These are phyloP conservation scores for Sarocladium oryzae DNA, from an alignment of 2,329 filamentous ascomycete species.

Conservation along the genomic window DNA sequence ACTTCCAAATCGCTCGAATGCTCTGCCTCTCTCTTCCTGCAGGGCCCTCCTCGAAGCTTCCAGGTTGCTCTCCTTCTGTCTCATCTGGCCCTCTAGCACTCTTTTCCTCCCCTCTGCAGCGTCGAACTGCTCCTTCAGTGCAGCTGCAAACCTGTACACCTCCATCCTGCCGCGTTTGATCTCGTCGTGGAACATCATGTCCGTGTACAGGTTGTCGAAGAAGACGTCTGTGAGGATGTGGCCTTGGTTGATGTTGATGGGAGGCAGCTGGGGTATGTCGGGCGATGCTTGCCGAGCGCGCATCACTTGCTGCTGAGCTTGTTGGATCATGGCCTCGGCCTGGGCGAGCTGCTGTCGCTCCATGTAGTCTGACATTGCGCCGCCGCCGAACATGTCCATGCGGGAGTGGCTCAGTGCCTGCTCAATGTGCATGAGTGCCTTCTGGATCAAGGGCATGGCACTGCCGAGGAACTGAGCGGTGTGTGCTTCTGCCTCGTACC, in stretches of 20 bases:
- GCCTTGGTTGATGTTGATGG: slow-evolving; percentile 37
- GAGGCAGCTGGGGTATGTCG: slow-evolving; percentile 27
- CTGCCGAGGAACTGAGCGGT: slow-evolving; percentile 33
- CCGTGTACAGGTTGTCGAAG: slow-evolving; percentile 49
- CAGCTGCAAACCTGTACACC: slow-evolving; percentile 26
- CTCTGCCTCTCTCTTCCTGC: slow-evolving; percentile 37
- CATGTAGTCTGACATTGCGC: slow-evolving; percentile 42
- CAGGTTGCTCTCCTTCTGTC: slow-evolving; percentile 21
- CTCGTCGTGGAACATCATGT: slow-evolving; percentile 45
- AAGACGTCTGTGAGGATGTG: slow-evolving; percentile 43
- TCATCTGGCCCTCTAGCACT: slow-evolving; percentile 25
- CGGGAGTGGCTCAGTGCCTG: slow-evolving; percentile 34
- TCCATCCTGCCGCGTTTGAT: slow-evolving; percentile 37
- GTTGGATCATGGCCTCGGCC: slow-evolving; percentile 35
- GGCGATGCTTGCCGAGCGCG: slow-evolving; percentile 35
- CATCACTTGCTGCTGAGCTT: slow-evolving; percentile 32
- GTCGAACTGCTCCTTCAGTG: slow-evolving; percentile 24
- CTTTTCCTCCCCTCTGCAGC: slow-evolving; percentile 24
- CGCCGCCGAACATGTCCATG: slow-evolving; percentile 44
- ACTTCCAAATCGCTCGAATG: slow-evolving; percentile 30
- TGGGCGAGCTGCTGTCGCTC: slow-evolving; percentile 44
- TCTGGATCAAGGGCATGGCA: slow-evolving; percentile 28
- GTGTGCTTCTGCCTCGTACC: slow-evolving; percentile 33
- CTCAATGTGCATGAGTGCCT: slow-evolving; percentile 31
- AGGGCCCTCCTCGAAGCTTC: slow-evolving; percentile 29